Base-by-base conservation (phyloP, 2,329 filamentous ascomycete species). In the Emydomyces testavorans region DNA sequence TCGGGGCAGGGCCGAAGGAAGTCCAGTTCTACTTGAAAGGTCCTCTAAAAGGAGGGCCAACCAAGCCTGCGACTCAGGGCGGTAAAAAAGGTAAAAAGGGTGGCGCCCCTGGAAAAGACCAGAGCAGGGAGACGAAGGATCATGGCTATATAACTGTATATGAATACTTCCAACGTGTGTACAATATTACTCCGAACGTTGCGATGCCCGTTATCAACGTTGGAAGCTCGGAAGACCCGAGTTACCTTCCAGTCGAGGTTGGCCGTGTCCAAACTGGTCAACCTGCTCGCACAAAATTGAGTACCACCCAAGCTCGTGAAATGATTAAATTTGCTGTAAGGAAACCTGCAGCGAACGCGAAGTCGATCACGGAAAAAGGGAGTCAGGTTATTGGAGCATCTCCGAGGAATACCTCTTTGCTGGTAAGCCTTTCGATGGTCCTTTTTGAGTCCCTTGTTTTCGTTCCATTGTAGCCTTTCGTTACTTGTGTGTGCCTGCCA, bases 301-400 rank as follows among this genome's bases (percentile, higher is more conserved):
- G 62, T 0, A 68, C 73, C 0, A 62, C 70, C 0, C 82, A 90
- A 58, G 84, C 82, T 0, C 70, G 74, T 0, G 58, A 67, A 0
- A 89, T 92, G 85, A 78, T 90, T 38, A 66, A 66, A 0, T 85
- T 86, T 59, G 82, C 86, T 1, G 85, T 82, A 48, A 75, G 82
- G 3, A 67, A 67, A 0, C 85, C 85, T 0, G 71, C 72, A 1
- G 67, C 73, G 4, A 93, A 90, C 54, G 83, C 80, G 0, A 59
- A 71, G 1, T 83, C 80, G 0, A 82, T 92, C 56, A 71, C 74
- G 1, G 71, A 62, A 0, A 71, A 73, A 6, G 82, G 77, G n/a
- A 54, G 57, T 1, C 49, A 67, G 15, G 66, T 78, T 4, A 69
- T 90, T 18, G 74, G 75, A 1, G 69, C 86, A 1, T 73, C 78